Evolutionary conservation across 306 rosid genomes (phyloP), one percentile per base, ranked within the genome.

Genomic region (Cucurbita pepo): DNA sequence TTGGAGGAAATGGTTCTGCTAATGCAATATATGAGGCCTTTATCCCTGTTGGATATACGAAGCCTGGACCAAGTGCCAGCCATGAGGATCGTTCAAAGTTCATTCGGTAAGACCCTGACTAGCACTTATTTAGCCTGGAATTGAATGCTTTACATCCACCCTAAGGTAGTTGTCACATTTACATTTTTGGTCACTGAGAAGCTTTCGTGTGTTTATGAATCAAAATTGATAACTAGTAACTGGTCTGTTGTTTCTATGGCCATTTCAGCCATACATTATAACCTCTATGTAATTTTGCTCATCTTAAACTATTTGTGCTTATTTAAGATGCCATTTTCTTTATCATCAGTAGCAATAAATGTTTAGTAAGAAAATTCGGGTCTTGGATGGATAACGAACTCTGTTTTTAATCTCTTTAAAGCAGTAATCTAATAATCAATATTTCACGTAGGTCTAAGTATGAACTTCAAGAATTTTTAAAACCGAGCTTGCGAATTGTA

Each of bases 11-110:
- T 78, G 78, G 90, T 79, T 88, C 89, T 48, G 99, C 97, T 56
- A 94, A 94, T 83, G 72, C 97, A 67, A 94, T 94, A 79, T 94
- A 94, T 54, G 99, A 94, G 82, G 96, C 99, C 78, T 84, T 87
- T 83, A 22, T 94, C 77, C 97, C 99, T 8, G 90, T 82, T 73
- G 99, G 95, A 79, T 74, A 55, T 77, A 80, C 83, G 18, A 94
- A 91, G 83, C 97, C 97, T 10, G 77, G 83, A 72, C 88, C 91
- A 67, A 88, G 85, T 85, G 89, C 99, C 55, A 69, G 84, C 77
- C 90, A 83, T 14, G 97, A 85, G 47, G 88, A 79, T 78, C 97
- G 99, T 53, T 61, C 87, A 50, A 84, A 83, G 71, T 91, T 86
- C 81, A 91, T 95, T 69, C 82, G 90, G 99, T 95, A 74, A 80